These are phyloP conservation scores for Hypoxylon fuscum DNA, from an alignment of 495 filamentous ascomycete species.

Conservation along the genomic window DNA sequence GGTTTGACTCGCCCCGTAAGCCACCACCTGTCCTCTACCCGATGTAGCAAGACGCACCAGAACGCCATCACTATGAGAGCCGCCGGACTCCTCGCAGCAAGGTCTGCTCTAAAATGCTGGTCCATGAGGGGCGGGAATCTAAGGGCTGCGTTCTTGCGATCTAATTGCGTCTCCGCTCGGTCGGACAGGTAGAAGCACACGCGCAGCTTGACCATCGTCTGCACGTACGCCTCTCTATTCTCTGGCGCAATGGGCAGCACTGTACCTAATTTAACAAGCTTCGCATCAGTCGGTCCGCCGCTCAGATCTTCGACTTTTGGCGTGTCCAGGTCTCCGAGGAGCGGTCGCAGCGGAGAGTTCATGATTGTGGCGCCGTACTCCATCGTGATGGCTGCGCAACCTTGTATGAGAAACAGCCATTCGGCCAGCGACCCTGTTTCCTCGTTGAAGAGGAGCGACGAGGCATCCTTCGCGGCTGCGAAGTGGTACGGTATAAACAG, in stretches of 20 bases:
- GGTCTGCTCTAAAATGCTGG: slow-evolving; percentile 15
- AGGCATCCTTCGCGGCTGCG: slow-evolving; percentile 27
- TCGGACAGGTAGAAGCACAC: slow-evolving; percentile 33
- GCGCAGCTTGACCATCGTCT: slow-evolving; percentile 17
- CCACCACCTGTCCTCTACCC: slow-evolving; percentile 37
- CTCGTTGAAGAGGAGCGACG: slow-evolving; percentile 36
- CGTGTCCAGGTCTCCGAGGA: slow-evolving; percentile 15
- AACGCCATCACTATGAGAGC: slow-evolving; percentile 38
- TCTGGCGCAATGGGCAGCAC: slow-evolving; percentile 13
- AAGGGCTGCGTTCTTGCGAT: slow-evolving; percentile 36
- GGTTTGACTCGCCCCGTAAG: slow-evolving; percentile 20
- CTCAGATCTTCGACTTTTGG: slow-evolving; percentile 16
- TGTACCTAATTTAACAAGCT: slow-evolving; percentile 1
- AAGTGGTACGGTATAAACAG: slow-evolving; percentile 39
- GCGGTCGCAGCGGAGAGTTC: slow-evolving; percentile 23
- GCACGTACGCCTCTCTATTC: slow-evolving; percentile 6
- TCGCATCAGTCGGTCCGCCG: slow-evolving; percentile 18
- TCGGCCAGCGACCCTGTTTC: slow-evolving; percentile 31
- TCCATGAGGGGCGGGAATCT: slow-evolving; percentile 23
- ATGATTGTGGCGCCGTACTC: slow-evolving; percentile 11
- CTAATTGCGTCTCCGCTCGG: slow-evolving; percentile 8
- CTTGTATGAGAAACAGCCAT: slow-evolving; percentile 38
- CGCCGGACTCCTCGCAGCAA: slow-evolving; percentile 16
- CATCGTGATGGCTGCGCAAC: slow-evolving; percentile 28
- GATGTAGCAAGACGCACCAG: slow-evolving; percentile 40